Conservation (phyloP, 1,284 basidiomycete species). For the Neonothopanus nambi region DNA sequence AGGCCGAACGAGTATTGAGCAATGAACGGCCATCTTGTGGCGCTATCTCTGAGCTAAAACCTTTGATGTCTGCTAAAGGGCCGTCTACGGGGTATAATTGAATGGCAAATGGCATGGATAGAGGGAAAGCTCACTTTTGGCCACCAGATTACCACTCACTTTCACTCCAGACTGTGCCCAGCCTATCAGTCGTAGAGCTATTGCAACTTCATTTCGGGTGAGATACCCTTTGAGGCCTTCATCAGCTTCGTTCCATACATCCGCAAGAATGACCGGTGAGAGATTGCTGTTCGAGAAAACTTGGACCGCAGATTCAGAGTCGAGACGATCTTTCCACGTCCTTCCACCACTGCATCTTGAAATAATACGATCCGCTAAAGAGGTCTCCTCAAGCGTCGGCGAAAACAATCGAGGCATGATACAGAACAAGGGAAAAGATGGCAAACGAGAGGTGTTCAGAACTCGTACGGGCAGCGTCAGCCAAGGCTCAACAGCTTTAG, state of each 20-base stretch:
- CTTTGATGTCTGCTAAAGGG: constrained; percentile 52
- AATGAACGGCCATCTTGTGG: constrained; percentile 15
- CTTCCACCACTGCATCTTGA: background rate
- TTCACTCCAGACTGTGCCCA: constrained; percentile 55
- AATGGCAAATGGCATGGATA: constrained; percentile 23
- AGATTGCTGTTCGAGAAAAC: constrained; percentile 41
- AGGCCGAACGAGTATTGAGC: too few relatives aligned
- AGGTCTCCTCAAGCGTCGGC: constrained; percentile 6
- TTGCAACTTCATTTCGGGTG: constrained; percentile 49
- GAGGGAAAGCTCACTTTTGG: constrained; percentile 24
- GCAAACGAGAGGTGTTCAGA: too few relatives aligned
- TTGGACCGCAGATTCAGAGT: constrained; percentile 40
- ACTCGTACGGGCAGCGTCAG: too few relatives aligned
- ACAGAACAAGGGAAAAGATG: too few relatives aligned
- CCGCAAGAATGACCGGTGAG: constrained; percentile 50
- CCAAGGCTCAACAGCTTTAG: too few relatives aligned
- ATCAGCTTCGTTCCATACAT: constrained; percentile 66
- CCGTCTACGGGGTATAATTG: constrained; percentile 37
- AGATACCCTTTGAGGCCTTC: constrained; percentile 58
- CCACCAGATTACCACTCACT: constrained; percentile 31
- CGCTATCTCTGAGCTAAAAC: constrained; percentile 32
- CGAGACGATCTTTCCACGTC: constrained; percentile 10
- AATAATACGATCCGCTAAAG: constrained; percentile 8
- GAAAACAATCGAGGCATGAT: constrained; percentile 1
- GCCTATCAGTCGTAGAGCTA: constrained; percentile 58